Base-by-base conservation (phyloP, 495 filamentous ascomycete genomes). In the Xylona heveae region DNA sequence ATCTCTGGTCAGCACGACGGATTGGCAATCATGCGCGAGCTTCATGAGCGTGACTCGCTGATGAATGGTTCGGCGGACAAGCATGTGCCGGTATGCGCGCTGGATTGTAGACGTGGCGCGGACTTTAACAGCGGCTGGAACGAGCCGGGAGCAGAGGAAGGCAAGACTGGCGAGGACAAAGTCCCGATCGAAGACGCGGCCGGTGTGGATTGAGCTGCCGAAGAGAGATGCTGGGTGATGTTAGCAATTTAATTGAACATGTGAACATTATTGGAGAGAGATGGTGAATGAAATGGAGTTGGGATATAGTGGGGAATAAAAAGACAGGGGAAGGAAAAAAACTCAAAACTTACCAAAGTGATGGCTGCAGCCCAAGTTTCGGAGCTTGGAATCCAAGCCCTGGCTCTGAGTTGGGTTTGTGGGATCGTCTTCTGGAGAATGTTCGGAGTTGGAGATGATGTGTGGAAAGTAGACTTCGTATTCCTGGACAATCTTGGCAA, bases 71-170 rank as follows among this genome's bases (percentile, higher is more conserved):
- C 30, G 30, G 2, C 45, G 40, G 0, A 38, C 19, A 4, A 42
- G 40, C 4, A 18, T 28, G 3, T 20, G 31, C 6, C 53, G 48
- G 41, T 48, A 62, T 3, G 38, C 41, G 13, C 53, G 50, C 43
- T 64, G 60, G 18, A 76, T 66, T 4, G 53, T 54, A 5, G 44
- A 39, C 6, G 64, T 67, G 8, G 71, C 71, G 44, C 58, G 59
- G 17, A 59, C 46, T 21, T 49, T 43, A 19, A 51, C 53, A 5
- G 62, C 61, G 17, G 62, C 53, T 1, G 59, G 54, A 9, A 76
- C 58, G 3, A 78, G 46, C 22, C 71, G 58, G 3, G 68, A 74
- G 27, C 66, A 70, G 5, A 78, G 61, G 46, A 73, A 74, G 6
- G 67, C 57, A 23, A 76, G 57, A 8, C 54, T 54, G 8, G 61